Base-by-base conservation (phyloP, 177 flowering plant genomes). In the Vitis hybrid region DNA sequence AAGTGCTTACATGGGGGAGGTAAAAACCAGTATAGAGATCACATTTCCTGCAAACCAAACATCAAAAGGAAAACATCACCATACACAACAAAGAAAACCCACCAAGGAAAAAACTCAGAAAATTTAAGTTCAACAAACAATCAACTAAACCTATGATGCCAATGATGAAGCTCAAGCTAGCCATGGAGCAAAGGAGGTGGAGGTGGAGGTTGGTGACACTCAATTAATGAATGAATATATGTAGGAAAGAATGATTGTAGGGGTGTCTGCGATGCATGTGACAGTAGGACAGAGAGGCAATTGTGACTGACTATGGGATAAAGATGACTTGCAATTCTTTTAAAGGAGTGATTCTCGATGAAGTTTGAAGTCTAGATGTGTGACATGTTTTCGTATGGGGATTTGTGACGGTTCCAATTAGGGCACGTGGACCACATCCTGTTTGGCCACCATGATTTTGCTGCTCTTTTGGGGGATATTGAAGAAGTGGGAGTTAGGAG, bases 1-100 rank as follows among this genome's bases (percentile, higher is more conserved):
- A 40, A 40, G 45, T 40, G 81, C 92, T 89, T 74, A 91, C 97
- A 89, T 79, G 60, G 97, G 97, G 62, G 93, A 85, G 45, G 83
- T 49, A 62, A 89, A 91, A 60, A 91, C 89, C 70, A 89, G 80
- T 51, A 89, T 70, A 11, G 97, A 87, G 26, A 89, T 82, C 7
- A 91, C 61, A 67, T 91, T 91, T 7, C 93, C 96, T 89, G 87
- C 80, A 79, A 72, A 23, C 48, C 61, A 34, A 66, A 49, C 40
- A 60, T 2, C 11, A 56, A n/a, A 55, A 40, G 45, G 45, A 40
- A 40, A 40, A 40, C 45, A 26, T 40, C 45, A 40, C 5, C 2
- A 49, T 14, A 45, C 63, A 34, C 10, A n/a, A 58, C n/a, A 54
- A 63, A 52, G 1, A 64, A 57, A 19, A 56, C 45, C 45, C 45